Base-by-base conservation (phyloP, 306 rosid genomes). In the Rubus idaeus region DNA sequence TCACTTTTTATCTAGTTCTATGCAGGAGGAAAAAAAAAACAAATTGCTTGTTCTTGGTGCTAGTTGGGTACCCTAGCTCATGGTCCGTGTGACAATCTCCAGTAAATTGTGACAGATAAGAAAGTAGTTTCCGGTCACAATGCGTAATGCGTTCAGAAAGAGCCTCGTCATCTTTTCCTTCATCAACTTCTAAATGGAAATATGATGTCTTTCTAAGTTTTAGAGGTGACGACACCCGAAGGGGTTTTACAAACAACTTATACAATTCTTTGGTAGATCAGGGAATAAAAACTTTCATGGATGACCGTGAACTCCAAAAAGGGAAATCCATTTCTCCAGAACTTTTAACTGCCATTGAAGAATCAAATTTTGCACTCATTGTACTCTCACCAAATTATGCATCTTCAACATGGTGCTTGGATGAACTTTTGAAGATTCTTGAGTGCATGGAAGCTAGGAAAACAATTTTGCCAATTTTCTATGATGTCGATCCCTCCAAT, bases 131-230 rank as follows among this genome's bases (percentile, higher is more conserved):
- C 56, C 0, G 0, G 9, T 51, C 56, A 51, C 23, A 53, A 53
- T 53, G 58, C 18, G 4, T 20, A 53, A 53, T 53, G 58, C 18
- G 4, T 53, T 53, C 23, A 53, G 58, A 53, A 53, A 53, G 23
- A 53, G 58, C 23, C 58, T 53, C 58, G 18, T 18, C 58, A 53
- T 62, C 68, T 11, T 63, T 17, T 13, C n/a, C 10, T 63, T 35
- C 68, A 26, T 6, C 40, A 63, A 63, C 42, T 63, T 16, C 17
- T 23, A 9, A 5, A 26, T 35, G 40, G 68, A 35, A 11, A 63
- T 63, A 63, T 63, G 68, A 37, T 16, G 69, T 64, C 41, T 64
- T 64, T 64, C 46, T 64, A 14, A 37, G 69, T 13, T 64, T 64
- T 3, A 6, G 46, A 10, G 69, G 69, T 37, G 0, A 3, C 18